These are phyloP conservation scores for Dittrichia graveolens DNA, from an alignment of 129 eudicot species.

Conservation along the genomic window DNA sequence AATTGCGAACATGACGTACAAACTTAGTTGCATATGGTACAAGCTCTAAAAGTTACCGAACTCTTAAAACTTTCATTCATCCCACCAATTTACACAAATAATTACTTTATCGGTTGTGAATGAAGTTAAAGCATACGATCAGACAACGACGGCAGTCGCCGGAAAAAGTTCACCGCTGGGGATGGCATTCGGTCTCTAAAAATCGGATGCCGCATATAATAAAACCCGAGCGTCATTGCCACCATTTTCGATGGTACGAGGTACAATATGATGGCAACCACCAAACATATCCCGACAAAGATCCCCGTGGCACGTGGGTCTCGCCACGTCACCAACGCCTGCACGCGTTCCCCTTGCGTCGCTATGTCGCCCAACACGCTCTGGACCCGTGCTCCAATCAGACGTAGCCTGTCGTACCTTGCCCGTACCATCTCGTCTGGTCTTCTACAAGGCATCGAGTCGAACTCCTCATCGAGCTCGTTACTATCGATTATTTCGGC, in stretches of 20 bases:
- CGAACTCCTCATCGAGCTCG: conserved; percentile 94
- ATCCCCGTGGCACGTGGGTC: conserved; percentile 99
- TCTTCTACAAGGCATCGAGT: conserved; percentile 62
- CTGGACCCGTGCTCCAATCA: conserved; percentile 87
- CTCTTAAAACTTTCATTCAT: not conserved
- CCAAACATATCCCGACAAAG: conserved; percentile 68
- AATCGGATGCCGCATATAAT: conserved; percentile 80
- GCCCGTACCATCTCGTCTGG: conserved; percentile 67
- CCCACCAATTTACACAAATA: not conserved
- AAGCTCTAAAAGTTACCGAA: conserved; percentile 1
- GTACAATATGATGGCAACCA: conserved; percentile 76
- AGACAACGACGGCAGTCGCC: conserved; percentile 83
- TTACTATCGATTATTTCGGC: conserved; percentile 71
- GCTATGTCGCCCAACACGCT: conserved; percentile 74
- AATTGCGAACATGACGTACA: conserved; percentile 14
- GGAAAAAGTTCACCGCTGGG: conserved; percentile 72
- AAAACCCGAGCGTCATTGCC: conserved; percentile 81
- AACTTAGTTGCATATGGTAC: conserved; percentile 25
- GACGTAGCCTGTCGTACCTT: conserved; percentile 81
- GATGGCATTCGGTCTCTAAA: conserved; percentile 90
- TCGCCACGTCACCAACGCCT: conserved; percentile 87
- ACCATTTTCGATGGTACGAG: conserved; percentile 92
- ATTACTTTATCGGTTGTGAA: not conserved
- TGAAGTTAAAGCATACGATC: conserved; percentile 66
- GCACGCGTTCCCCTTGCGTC: conserved; percentile 86